These are phyloP conservation scores for Hsuehochloa calcarea DNA, from an alignment of 176 grass and related monocot genomes.

Conservation along the genomic window DNA sequence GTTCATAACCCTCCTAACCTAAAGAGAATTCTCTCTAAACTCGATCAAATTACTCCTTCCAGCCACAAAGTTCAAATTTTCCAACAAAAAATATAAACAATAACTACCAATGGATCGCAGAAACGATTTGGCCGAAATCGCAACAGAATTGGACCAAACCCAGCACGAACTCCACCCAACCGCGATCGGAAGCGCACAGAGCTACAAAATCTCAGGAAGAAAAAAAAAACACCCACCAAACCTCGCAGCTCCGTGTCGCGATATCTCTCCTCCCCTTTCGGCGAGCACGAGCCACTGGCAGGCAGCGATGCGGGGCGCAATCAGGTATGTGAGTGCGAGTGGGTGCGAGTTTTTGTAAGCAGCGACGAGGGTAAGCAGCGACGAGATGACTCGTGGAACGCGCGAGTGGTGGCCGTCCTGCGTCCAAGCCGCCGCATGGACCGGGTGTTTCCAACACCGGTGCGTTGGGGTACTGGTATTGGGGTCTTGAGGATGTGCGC, in stretches of 20 bases:
- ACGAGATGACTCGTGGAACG: neutral
- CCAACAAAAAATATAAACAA: neutral
- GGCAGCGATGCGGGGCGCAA: neutral
- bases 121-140: neutral
- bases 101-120: neutral
- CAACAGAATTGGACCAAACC: neutral
- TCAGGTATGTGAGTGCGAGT: neutral
- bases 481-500: neutral
- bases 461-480: neutral
- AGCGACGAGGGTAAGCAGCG: neutral
- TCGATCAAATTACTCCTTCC: neutral
- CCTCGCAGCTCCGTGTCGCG: conserved; percentile 14
- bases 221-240: neutral
- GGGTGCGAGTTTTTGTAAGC: neutral
- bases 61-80: neutral
- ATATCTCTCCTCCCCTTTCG: neutral
- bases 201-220: neutral
- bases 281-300: neutral
- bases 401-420: neutral
- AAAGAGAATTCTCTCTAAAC: neutral
- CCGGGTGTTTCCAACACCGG: neutral
- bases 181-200: neutral
- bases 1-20: neutral
- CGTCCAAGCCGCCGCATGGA: neutral
- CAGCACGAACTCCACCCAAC: neutral